A percentile compares a stretch with the other conserved stretches of the same genome.
Conservation (phyloP, 495 filamentous ascomycete genomes). For the Aspergillus leporis region DNA sequence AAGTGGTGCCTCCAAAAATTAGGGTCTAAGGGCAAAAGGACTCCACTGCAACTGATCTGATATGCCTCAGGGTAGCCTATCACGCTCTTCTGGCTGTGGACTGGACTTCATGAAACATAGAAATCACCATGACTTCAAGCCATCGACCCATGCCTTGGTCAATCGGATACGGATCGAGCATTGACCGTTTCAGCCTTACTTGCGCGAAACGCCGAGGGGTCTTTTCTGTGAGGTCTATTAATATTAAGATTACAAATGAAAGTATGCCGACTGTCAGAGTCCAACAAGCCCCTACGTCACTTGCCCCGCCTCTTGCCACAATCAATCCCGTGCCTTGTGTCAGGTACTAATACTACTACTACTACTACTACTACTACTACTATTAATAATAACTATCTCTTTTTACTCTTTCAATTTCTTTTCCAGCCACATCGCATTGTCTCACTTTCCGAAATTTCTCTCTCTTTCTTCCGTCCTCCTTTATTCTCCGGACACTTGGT, state of each 20-base stretch:
- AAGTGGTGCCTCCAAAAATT: not conserved
- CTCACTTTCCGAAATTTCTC: constrained; percentile 14
- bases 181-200: not conserved
- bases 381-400: constrained; percentile 2
- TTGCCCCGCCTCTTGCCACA: constrained; percentile 14
- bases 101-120: not conserved
- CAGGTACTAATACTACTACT: not conserved
- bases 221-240: no score
- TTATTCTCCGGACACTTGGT: constrained; percentile 16
- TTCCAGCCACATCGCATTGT: not conserved
- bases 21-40: not conserved
- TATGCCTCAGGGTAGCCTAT: no score
- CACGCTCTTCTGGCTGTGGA: no score
- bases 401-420: constrained; percentile 12
- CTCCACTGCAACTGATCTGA: not conserved
- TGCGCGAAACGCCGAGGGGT: not conserved
- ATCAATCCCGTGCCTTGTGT: constrained; percentile 5
- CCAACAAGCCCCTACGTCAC: constrained; percentile 10
- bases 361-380: not conserved
- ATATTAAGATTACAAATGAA: no score
- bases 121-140: not conserved
- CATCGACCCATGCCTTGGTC: not conserved
- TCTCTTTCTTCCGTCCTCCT: constrained; percentile 12
- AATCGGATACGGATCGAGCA: not conserved
- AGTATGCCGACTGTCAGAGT: no score